These are phyloP conservation scores for Cocos nucifera DNA, from an alignment of 176 grass and related monocot genomes.

Conservation along the genomic window DNA sequence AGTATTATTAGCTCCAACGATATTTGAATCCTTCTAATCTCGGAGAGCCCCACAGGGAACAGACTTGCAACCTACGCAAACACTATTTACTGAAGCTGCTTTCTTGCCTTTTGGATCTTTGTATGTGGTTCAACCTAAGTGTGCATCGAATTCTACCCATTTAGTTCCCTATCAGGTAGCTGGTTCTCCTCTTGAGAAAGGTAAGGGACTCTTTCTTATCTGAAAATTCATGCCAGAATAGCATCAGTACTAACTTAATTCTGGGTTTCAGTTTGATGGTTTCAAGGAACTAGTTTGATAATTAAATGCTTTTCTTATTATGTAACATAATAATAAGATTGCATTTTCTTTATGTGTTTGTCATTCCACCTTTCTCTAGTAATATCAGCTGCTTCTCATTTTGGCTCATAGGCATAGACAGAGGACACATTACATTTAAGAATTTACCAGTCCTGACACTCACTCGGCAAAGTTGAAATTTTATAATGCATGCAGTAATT, in stretches of 20 bases:
- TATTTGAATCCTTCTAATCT: conserved; percentile 3
- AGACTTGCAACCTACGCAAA: too few relatives aligned
- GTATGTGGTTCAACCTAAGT: conserved; percentile 46
- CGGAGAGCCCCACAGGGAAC: too few relatives aligned
- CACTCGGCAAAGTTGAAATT: too few relatives aligned
- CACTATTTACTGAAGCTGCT: conserved; percentile 25
- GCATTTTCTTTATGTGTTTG: background rate
- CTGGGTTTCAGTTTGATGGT: background rate
- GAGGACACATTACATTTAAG: too few relatives aligned
- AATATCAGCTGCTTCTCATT: background rate
- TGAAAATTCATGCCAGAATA: background rate
- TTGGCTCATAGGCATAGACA: background rate
- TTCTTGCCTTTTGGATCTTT: conserved; percentile 14
- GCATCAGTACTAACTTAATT: background rate
- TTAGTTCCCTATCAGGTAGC: conserved; percentile 4
- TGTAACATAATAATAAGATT: background rate
- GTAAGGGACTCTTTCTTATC: conserved; percentile 10
- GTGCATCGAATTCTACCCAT: conserved; percentile 25
- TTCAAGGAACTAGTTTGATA: background rate
- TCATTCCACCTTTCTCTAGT: background rate
- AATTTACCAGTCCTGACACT: too few relatives aligned
- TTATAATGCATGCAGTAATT: too few relatives aligned
- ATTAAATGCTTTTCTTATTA: background rate
- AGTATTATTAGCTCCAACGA: too few relatives aligned
- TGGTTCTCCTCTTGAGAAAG: background rate